Percentiles rank a stretch among this genome's conserved stretches.
These are phyloP conservation scores for Kandelia obovata DNA, from an alignment of 345 rosid genomes.

Conservation along the genomic window DNA sequence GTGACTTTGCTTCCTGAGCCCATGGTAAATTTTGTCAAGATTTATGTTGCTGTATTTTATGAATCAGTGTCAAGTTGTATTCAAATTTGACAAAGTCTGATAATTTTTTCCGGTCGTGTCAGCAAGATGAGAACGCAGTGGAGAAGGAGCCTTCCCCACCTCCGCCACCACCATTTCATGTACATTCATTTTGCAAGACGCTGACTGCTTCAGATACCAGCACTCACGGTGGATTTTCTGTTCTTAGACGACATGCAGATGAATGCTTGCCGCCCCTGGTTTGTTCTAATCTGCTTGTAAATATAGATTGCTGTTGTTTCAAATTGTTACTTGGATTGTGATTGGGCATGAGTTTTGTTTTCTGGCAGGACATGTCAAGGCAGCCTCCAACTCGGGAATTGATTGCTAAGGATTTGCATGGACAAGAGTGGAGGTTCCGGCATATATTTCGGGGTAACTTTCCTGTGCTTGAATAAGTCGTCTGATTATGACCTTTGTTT, in stretches of 20 bases:
- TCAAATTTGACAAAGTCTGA: not conserved
- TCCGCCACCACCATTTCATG: constrained; percentile 30
- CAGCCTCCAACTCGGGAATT: constrained; percentile 69
- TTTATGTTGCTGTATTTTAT: not conserved
- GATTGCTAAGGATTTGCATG: constrained; percentile 61
- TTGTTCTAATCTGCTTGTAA: constrained; percentile 8
- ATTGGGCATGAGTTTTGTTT: not conserved
- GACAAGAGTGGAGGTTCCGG: constrained; percentile 54
- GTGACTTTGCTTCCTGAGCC: constrained; percentile 40
- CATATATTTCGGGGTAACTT: constrained; percentile 53
- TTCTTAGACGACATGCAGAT: constrained; percentile 56
- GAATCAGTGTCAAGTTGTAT: not conserved
- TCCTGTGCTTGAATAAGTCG: not conserved
- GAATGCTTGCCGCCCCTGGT: constrained; percentile 67
- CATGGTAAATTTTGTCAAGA: constrained; percentile 25
- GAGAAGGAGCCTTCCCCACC: constrained; percentile 32
- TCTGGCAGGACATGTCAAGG: constrained; percentile 54
- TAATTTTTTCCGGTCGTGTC: not conserved
- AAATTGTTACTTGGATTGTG: not conserved
- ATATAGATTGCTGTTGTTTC: not conserved
- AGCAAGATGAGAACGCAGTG: constrained; percentile 37
- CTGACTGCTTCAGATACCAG: constrained; percentile 66
- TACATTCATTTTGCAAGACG: constrained; percentile 50
- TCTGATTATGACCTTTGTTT: not conserved
- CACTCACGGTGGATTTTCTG: constrained; percentile 71